These are phyloP conservation scores for Cutaneotrichosporon sp. DNA, from an alignment of 1,284 basidiomycete species.

Conservation along the genomic window DNA sequence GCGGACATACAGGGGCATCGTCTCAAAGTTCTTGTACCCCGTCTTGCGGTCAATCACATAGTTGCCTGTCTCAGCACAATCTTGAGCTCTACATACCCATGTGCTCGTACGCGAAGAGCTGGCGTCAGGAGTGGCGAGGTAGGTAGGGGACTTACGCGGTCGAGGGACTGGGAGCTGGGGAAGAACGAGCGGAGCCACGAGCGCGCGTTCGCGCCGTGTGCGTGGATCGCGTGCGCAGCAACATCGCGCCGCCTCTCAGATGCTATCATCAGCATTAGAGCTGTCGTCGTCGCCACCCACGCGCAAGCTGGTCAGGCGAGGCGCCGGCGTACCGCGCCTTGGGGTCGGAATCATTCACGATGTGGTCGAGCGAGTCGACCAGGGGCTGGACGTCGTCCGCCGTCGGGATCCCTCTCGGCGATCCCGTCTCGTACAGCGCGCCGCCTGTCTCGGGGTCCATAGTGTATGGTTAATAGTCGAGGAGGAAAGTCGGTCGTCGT, in stretches of 20 bases:
- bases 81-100: conserved; percentile 31
- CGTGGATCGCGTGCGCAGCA: conserved; percentile 25
- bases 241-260: conserved; percentile 28
- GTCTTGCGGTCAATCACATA: conserved; percentile 60
- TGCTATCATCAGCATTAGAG: conserved; percentile 13
- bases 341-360: conserved; percentile 25
- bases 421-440: too few relatives aligned
- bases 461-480: too few relatives aligned
- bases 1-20: conserved; percentile 63
- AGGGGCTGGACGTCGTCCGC: conserved; percentile 15
- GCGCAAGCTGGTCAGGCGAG: conserved; percentile 25
- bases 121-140: neutral
- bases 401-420: too few relatives aligned
- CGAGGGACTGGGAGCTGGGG: conserved; percentile 35
- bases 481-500: too few relatives aligned
- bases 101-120: conserved; percentile 44
- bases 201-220: conserved; percentile 16
- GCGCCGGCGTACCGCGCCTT: conserved; percentile 1
- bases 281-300: too few relatives aligned
- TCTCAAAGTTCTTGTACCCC: conserved; percentile 64
- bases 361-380: conserved; percentile 29
- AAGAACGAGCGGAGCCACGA: conserved; percentile 39
- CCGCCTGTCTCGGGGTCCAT: too few relatives aligned
- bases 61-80: conserved; percentile 52
- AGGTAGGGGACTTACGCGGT: conserved; percentile 27